Percentiles rank a stretch among this genome's conserved stretches.
Evolutionary conservation across 345 rosid genomes (phyloP).

Genomic region (Lumnitzera racemosa): DNA sequence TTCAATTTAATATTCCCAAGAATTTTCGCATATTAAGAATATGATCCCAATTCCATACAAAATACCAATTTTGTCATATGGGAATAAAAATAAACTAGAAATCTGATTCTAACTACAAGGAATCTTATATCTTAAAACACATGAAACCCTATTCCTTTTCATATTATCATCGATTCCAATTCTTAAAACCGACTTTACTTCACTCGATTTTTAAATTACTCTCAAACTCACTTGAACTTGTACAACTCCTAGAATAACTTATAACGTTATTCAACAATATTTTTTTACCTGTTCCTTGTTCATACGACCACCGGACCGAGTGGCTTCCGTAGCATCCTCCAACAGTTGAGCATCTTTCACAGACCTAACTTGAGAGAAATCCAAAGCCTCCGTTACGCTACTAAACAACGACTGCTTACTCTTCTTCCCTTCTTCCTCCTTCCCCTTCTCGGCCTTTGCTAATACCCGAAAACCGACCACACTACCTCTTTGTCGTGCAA

Average conservation of each 20-base stretch:
- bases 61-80: no score
- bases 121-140: no score
- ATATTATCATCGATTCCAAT: no score
- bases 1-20: background rate
- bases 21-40: background rate
- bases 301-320: slow-evolving; percentile 66
- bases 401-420: slow-evolving; percentile 60
- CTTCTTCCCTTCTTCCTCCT: slow-evolving; percentile 27
- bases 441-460: slow-evolving; percentile 30
- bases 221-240: no score
- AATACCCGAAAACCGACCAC: slow-evolving; percentile 9
- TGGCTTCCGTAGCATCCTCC: slow-evolving; percentile 60
- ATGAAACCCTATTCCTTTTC: no score
- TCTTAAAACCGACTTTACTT: no score
- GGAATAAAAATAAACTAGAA: no score
- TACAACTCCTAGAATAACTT: no score
- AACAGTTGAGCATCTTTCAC: slow-evolving; percentile 73
- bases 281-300: slow-evolving; percentile 56
- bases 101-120: no score
- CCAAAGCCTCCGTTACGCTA: slow-evolving; percentile 67
- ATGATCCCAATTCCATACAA: background rate
- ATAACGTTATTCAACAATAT: no score
- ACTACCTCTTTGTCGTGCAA: background rate
- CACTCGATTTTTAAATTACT: no score
- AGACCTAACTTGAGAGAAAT: slow-evolving; percentile 75